Evolutionary conservation across 1,284 basidiomycete genomes (phyloP).

Genomic region (Ceratobasidium sp.): DNA sequence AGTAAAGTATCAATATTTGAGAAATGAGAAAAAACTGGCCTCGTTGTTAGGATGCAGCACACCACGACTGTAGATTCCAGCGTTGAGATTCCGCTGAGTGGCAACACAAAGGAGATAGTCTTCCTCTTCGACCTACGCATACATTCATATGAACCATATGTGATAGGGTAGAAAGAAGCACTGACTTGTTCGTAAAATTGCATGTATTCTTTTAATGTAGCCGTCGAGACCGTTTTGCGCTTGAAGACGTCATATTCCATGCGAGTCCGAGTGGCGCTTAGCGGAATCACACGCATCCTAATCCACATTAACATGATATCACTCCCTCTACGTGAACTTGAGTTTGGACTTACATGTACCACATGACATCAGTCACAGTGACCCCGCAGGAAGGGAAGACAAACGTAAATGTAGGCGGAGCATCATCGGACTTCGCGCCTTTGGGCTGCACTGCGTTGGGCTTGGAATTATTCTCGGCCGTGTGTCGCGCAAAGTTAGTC

Average conservation of each 20-base stretch:
- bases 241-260: slow-evolving; percentile 47
- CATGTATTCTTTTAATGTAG: slow-evolving; percentile 44
- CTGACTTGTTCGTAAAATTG: slow-evolving; percentile 38
- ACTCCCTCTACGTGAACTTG: neutral
- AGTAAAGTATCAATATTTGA: neutral
- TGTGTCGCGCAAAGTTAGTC: slow-evolving; percentile 43
- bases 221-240: slow-evolving; percentile 42
- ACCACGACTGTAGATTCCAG: slow-evolving; percentile 45
- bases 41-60: slow-evolving; percentile 44
- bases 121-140: slow-evolving; percentile 44
- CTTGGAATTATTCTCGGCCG: slow-evolving; percentile 39
- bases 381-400: slow-evolving; percentile 43
- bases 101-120: slow-evolving; percentile 44
- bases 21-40: slow-evolving; percentile 19
- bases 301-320: neutral
- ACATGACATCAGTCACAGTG: slow-evolving; percentile 42
- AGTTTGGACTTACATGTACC: slow-evolving; percentile 42
- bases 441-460: slow-evolving; percentile 25
- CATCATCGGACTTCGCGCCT: slow-evolving; percentile 34
- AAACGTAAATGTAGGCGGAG: slow-evolving; percentile 43
- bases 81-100: slow-evolving; percentile 45
- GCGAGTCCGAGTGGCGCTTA: slow-evolving; percentile 44
- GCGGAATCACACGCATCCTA: slow-evolving; percentile 43
- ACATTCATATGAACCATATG: slow-evolving; percentile 35
- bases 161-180: neutral